Evolutionary conservation across 768 basidiomycete species (phyloP).

Genomic region (Naganishia kalamii): DNA sequence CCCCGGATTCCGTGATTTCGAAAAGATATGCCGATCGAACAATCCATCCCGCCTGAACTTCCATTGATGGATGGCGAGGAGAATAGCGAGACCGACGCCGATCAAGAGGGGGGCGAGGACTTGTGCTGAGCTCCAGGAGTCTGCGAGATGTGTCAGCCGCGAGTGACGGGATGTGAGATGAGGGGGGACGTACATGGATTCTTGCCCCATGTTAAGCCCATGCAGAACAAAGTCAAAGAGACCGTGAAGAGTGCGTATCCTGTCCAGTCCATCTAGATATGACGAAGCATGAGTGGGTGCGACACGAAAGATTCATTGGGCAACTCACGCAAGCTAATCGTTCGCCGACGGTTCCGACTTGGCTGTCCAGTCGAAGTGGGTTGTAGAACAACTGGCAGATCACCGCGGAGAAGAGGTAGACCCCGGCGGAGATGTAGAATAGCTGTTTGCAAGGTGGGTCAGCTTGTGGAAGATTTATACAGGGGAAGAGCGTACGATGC

Average conservation of each 20-base stretch:
- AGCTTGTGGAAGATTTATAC: background rate
- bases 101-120: background rate
- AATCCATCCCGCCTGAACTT: background rate
- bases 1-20: background rate
- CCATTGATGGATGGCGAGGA: background rate
- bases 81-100: background rate
- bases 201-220: background rate
- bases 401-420: background rate
- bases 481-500: background rate
- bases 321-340: no score
- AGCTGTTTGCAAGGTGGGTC: background rate
- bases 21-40: background rate
- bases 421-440: background rate
- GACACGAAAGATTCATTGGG: no score
- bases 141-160: no score
- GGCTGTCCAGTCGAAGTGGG: background rate
- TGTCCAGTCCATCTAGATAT: background rate
- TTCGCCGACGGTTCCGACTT: no score
- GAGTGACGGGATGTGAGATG: no score
- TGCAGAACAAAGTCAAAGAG: background rate
- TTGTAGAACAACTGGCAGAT: background rate
- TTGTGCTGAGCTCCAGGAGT: background rate
- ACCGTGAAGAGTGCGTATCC: background rate
- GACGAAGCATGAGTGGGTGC: background rate
- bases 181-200: slow-evolving; percentile 8